Base-by-base conservation (phyloP, 768 basidiomycete genomes). In the Naganishia kalamii region DNA sequence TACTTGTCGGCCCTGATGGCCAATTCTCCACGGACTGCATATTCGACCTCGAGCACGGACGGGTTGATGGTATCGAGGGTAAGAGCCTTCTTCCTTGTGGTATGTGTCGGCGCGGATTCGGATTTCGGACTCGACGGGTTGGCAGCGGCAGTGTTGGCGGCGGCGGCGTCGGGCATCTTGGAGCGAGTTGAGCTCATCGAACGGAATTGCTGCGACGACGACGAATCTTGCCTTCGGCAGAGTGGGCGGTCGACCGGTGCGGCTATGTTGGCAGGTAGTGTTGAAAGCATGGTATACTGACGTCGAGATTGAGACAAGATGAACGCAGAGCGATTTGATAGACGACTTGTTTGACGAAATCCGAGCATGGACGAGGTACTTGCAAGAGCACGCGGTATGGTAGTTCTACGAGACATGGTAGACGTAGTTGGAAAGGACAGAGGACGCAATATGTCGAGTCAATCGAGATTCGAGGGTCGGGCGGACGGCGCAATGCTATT, bases 21-120 rank as follows among this genome's bases (percentile, higher is more conserved):
- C 69, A 98, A 86, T 80, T 94, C 93, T 52, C 96, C 94, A 62
- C 94, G 89, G 30, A 99, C 94, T 63, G 94, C 94, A 76, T 99
- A 99, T 78, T 96, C 85, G 60, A 97, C 96, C 59, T 89, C 86
- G 74, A 85, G 83, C 50, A 96, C 83, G 65, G 86, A 82, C 2
- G 88, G 90, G 80, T 96, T 97, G 78, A 97, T 85, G 44, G 85
- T 82, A 62, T 86, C 83, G 65, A 84, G 68, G 35, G 87, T 85
- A 70, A 94, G 84, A 6, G 70, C 74, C 30, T 60, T 65, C 30
- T 47, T 47, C 17, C 51, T 60, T 11, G 60, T 21, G 6, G 62
- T 32, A 1, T 4, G n/a, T 49, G 48, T 29, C 37, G 54, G 27
- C 12, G 54, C 12, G n/a, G 52, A 21, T 8, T 50, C 52, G 29